phyloP scores from a whole-genome alignment of 306 rosid genomes.

The Trifolium pratense region DNA sequence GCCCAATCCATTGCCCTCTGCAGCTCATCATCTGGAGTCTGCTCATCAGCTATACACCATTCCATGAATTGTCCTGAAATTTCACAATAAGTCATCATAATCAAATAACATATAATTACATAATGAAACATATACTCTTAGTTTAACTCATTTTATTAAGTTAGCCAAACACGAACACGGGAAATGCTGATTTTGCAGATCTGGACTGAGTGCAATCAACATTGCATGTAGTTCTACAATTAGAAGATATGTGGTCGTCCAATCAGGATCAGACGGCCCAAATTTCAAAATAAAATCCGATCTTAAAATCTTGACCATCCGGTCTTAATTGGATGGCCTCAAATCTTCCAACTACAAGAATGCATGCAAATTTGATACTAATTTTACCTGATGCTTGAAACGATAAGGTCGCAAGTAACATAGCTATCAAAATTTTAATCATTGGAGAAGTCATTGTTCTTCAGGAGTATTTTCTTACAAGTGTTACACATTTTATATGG shows the following conservation, averaged over 20 bases:
- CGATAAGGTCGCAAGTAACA: slow-evolving; percentile 35
- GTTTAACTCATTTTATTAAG: not conserved
- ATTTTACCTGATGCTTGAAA: slow-evolving; percentile 44
- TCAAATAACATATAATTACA: not conserved
- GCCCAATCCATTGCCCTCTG: slow-evolving; percentile 81
- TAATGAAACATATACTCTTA: not conserved
- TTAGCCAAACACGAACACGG: not conserved
- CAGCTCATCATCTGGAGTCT: slow-evolving; percentile 66
- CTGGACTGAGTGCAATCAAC: too few relatives aligned
- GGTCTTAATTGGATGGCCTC: too few relatives aligned
- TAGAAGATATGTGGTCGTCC: too few relatives aligned
- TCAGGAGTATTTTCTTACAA: slow-evolving; percentile 5
- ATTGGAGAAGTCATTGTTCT: slow-evolving; percentile 37
- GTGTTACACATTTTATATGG: not conserved
- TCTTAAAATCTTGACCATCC: too few relatives aligned
- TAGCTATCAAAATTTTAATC: slow-evolving; percentile 36
- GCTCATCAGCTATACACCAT: slow-evolving; percentile 89
- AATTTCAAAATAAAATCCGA: too few relatives aligned
- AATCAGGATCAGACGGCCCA: too few relatives aligned
- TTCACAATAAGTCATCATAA: slow-evolving; percentile 22
- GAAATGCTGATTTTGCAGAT: slow-evolving; percentile 30
- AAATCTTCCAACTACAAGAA: too few relatives aligned
- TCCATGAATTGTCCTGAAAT: slow-evolving; percentile 61
- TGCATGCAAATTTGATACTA: not conserved
- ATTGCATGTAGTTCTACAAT: too few relatives aligned